Percentiles rank a stretch among this genome's conserved stretches.
Evolutionary conservation across 2,329 filamentous ascomycete genomes (phyloP).

Genomic region (Emmonsiellopsis sp.): DNA sequence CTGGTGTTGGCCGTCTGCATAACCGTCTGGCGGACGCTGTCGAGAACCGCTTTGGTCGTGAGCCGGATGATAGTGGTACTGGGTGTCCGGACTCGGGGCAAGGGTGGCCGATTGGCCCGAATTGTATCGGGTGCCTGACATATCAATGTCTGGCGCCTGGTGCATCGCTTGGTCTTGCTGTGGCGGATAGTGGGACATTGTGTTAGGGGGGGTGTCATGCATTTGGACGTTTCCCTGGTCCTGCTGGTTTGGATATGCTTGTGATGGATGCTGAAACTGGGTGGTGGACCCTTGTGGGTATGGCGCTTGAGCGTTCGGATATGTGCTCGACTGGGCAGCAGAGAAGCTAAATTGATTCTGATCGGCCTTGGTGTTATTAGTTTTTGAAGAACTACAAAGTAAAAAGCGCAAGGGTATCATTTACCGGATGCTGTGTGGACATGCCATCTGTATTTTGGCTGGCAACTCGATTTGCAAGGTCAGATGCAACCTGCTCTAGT

Average conservation of each 20-base stretch:
- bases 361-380: not conserved
- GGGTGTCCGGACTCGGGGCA: not conserved
- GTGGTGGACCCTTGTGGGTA: not conserved
- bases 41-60: not conserved
- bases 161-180: not conserved
- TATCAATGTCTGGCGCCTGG: not conserved
- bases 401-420: not conserved
- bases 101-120: not conserved
- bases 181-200: not conserved
- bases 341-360: not conserved
- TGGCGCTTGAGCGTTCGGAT: not conserved
- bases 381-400: not conserved
- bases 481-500: conserved; percentile 8
- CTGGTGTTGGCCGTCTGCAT: not conserved
- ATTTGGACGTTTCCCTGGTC: conserved; percentile 1
- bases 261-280: not conserved
- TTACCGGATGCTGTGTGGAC: not conserved
- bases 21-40: not conserved
- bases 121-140: not conserved
- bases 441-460: conserved; percentile 3
- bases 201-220: not conserved
- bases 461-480: conserved; percentile 7
- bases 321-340: not conserved
- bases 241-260: not conserved
- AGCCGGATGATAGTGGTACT: not conserved